Conservation (phyloP, 495 filamentous ascomycete species). For the Hypoxylon cercidicola region DNA sequence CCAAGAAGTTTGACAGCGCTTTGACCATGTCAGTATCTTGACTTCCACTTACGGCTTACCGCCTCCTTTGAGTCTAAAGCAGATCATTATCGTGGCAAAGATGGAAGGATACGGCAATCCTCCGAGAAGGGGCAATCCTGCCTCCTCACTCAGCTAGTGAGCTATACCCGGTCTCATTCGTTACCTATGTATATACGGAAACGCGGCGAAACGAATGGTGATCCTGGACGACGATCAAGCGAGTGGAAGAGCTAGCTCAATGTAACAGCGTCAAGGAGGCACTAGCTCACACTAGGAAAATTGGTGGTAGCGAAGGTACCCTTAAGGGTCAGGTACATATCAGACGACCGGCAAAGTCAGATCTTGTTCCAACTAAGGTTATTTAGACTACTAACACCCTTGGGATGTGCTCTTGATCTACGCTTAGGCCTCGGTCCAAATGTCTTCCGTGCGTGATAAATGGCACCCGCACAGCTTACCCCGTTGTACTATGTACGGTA, state of each 20-base stretch:
- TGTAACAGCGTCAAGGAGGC: slow-evolving; percentile 39
- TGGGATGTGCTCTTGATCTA: slow-evolving; percentile 26
- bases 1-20: slow-evolving; percentile 39
- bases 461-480: slow-evolving; percentile 24
- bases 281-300: slow-evolving; percentile 10
- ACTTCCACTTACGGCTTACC: slow-evolving; percentile 16
- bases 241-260: slow-evolving; percentile 28
- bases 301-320: slow-evolving; percentile 23
- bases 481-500: slow-evolving; percentile 24
- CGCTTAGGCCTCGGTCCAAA: slow-evolving; percentile 45
- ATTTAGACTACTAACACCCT: slow-evolving; percentile 32
- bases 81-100: neutral
- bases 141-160: neutral
- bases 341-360: slow-evolving; percentile 28
- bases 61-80: neutral
- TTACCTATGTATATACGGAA: neutral
- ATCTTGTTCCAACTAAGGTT: slow-evolving; percentile 33
- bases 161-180: slow-evolving; percentile 7
- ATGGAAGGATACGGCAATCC: neutral
- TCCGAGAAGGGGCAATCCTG: neutral
- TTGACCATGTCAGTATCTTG: slow-evolving; percentile 15
- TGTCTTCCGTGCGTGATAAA: slow-evolving; percentile 52
- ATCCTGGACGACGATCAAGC: slow-evolving; percentile 56
- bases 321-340: slow-evolving; percentile 24
- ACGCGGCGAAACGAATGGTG: slow-evolving; percentile 10